A percentile compares a stretch with the other conserved stretches of the same genome.
phyloP scores from a whole-genome alignment of 2,329 filamentous ascomycete species.

The Zalaria sp. region DNA sequence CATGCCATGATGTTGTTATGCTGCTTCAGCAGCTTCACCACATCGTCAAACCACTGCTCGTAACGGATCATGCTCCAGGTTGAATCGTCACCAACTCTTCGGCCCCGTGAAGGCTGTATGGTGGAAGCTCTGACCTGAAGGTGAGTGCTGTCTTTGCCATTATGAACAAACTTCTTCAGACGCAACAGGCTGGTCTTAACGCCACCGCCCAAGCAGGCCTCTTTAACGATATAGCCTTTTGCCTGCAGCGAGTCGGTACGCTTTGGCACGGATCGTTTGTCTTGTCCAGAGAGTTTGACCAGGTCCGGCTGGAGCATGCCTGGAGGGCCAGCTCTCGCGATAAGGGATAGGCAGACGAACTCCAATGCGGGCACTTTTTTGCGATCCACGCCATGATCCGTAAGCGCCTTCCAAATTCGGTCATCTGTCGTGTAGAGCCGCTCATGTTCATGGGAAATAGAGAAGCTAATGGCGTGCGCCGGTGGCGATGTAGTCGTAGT shows the following conservation, averaged over 20 bases:
- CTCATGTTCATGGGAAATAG: conserved; percentile 4
- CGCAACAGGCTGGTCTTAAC: conserved; percentile 42
- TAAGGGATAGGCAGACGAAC: conserved; percentile 43
- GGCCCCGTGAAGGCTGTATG: conserved; percentile 2
- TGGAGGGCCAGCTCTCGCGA: conserved; percentile 37
- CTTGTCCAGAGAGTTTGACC: conserved; percentile 41
- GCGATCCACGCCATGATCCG: conserved; percentile 44
- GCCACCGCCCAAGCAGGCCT: conserved; percentile 31
- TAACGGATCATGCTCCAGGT: conserved; percentile 22
- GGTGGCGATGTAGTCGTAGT: too few species aligned
- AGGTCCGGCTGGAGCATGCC: conserved; percentile 47
- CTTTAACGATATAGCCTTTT: conserved; percentile 50
- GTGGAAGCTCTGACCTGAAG: conserved; percentile 1
- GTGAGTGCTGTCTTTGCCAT: conserved; percentile 3
- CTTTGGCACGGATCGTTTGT: conserved; percentile 50
- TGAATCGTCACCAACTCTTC: not conserved
- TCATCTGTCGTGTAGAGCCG: conserved; percentile 39
- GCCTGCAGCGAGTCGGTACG: conserved; percentile 41
- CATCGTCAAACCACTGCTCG: conserved; percentile 31
- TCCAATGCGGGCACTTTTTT: conserved; percentile 39
- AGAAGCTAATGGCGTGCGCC: conserved; percentile 1
- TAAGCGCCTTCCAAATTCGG: conserved; percentile 44
- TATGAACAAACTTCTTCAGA: conserved; percentile 34
- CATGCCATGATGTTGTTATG: conserved; percentile 36
- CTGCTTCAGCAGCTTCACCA: conserved; percentile 36